A percentile compares a stretch with the other conserved stretches of the same genome.
phyloP scores from a whole-genome alignment of 1,139 yeast genomes.

The Trichomonascaceae sp. region DNA sequence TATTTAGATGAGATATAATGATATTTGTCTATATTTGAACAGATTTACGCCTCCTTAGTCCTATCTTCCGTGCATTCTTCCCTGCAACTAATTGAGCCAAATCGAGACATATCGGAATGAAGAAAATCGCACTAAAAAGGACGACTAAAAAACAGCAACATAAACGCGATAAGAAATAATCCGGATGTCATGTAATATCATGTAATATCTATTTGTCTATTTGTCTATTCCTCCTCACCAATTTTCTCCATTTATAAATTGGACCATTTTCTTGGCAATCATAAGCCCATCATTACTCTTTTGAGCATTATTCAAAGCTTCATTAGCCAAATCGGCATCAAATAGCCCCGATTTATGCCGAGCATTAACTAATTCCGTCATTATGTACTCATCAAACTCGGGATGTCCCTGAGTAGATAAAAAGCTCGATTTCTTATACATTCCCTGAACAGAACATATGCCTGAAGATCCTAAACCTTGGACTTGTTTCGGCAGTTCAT shows the following conservation, averaged over 20 bases:
- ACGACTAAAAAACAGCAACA: not conserved
- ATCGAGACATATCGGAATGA: not conserved
- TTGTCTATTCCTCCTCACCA: not conserved
- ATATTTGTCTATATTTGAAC: too few species aligned
- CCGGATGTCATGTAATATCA: too few species aligned
- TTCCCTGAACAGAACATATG: conserved; percentile 59
- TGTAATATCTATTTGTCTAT: too few species aligned
- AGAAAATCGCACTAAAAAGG: not conserved
- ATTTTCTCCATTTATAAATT: conserved; percentile 23
- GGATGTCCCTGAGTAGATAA: conserved; percentile 89
- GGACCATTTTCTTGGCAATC: conserved; percentile 29
- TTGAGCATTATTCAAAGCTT: conserved; percentile 20
- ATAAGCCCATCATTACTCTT: conserved; percentile 28
- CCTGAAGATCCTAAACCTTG: conserved; percentile 40
- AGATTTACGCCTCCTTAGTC: not conserved
- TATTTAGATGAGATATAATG: too few species aligned
- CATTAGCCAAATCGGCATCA: conserved; percentile 20
- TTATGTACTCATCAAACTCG: conserved; percentile 50
- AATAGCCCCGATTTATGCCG: conserved; percentile 21
- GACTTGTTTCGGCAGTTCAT: conserved; percentile 40
- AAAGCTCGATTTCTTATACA: conserved; percentile 41
- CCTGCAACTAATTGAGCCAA: not conserved
- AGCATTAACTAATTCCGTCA: conserved; percentile 23
- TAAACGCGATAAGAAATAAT: too few species aligned
- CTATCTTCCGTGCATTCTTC: not conserved